phyloP scores from a whole-genome alignment of 225 moss, liverwort and hornwort species.

The Polytrichum commune region DNA sequence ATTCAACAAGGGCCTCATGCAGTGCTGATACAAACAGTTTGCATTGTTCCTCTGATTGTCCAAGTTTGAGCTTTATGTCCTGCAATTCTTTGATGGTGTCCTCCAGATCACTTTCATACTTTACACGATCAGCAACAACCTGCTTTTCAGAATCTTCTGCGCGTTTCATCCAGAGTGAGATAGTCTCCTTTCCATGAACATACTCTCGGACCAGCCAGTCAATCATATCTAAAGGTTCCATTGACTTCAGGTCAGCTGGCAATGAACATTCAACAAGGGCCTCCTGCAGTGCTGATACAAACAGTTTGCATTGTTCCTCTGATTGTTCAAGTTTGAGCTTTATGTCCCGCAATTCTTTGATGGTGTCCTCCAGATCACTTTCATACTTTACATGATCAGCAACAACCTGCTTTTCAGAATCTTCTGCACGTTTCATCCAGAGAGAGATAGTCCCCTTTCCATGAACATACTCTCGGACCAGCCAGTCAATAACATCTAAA shows the following conservation, averaged over 20 bases:
- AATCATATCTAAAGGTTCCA: conserved; percentile 20
- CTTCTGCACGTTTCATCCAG: background rate
- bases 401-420: background rate
- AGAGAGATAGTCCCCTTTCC: background rate
- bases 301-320: conserved; percentile 14
- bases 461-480: conserved; percentile 14
- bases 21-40: conserved; percentile 16
- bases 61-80: conserved; percentile 13
- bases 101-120: conserved; percentile 28
- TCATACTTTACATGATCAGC: background rate
- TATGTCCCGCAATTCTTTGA: conserved; percentile 15
- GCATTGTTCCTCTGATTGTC: conserved; percentile 19
- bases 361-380: conserved; percentile 27
- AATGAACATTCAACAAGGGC: conserved; percentile 11
- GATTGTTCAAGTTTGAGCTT: conserved; percentile 20
- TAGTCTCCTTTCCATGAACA: conserved; percentile 2
- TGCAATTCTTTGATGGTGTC: conserved; percentile 14
- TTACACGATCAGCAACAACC: background rate
- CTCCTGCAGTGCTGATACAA: conserved; percentile 20
- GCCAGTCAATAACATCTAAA: conserved; percentile 30
- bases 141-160: background rate
- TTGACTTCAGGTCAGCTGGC: conserved; percentile 20
- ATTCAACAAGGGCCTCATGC: conserved; percentile 18
- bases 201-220: conserved; percentile 26
- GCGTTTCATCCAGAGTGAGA: background rate